Conservation (phyloP, 371 early-diverging fungal genomes). For the Basidiobolus meristosporus region DNA sequence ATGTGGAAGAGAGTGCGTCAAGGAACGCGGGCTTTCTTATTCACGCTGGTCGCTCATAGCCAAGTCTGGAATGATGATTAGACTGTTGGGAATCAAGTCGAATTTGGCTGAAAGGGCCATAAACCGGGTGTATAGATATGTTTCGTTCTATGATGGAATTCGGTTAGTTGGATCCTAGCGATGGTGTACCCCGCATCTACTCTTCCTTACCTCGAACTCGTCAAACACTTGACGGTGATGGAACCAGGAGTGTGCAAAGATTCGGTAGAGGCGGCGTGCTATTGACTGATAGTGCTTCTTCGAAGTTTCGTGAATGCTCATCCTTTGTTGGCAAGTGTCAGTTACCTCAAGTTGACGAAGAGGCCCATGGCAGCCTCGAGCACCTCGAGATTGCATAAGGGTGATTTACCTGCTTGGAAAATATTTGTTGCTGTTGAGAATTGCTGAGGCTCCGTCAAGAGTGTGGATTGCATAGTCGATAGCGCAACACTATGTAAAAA, state of each 20-base stretch:
- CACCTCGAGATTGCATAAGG: too few relatives aligned
- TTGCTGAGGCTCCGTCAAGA: conserved; percentile 64
- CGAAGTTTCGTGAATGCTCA: conserved; percentile 51
- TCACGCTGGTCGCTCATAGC: too few relatives aligned
- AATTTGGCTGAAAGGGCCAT: conserved; percentile 40
- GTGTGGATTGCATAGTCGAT: conserved; percentile 88
- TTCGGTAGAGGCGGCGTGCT: conserved; percentile 78
- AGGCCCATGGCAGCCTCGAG: too few relatives aligned
- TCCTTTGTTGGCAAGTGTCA: too few relatives aligned
- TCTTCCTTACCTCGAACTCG: conserved; percentile 43
- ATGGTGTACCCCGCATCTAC: background rate
- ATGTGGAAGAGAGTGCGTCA: too few relatives aligned
- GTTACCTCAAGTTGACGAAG: too few relatives aligned
- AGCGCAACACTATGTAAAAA: conserved; percentile 52
- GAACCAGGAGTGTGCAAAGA: conserved; percentile 87
- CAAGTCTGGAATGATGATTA: conserved; percentile 46
- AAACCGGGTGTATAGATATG: conserved; percentile 60
- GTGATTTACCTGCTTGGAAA: conserved; percentile 46
- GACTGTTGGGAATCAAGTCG: conserved; percentile 31
- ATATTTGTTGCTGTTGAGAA: conserved; percentile 54
- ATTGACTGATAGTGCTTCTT: conserved; percentile 71
- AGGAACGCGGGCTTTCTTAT: too few relatives aligned
- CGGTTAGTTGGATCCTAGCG: background rate
- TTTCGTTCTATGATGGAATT: conserved; percentile 26
- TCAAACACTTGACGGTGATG: conserved; percentile 80